phyloP scores from a whole-genome alignment of 495 filamentous ascomycete genomes.

The Penicillium malachiteum region DNA sequence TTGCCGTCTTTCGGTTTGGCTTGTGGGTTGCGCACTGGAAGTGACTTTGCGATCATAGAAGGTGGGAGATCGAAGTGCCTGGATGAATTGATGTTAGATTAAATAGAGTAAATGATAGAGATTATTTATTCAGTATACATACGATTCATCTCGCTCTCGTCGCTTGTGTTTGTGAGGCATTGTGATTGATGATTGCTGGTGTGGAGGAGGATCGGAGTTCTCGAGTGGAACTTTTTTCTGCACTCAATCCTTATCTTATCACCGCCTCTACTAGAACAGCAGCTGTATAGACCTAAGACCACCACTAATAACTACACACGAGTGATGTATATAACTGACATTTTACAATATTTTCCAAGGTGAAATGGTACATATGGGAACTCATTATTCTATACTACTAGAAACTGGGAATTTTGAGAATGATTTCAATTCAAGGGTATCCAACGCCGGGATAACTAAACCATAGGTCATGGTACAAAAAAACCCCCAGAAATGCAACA shows the following conservation, averaged over 20 bases:
- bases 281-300: too few relatives aligned
- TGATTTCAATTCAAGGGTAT: too few relatives aligned
- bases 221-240: constrained; percentile 27
- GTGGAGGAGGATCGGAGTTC: constrained; percentile 10
- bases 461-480: constrained; percentile 5
- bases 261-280: constrained; percentile 7
- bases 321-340: too few relatives aligned
- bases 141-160: constrained; percentile 50
- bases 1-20: constrained; percentile 24
- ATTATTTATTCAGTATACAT: constrained; percentile 9
- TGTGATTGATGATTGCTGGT: constrained; percentile 22
- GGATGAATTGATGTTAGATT: constrained; percentile 7
- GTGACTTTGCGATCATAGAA: constrained; percentile 62
- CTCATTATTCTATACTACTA: background rate
- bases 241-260: constrained; percentile 11
- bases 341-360: background rate
- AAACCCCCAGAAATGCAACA: constrained; percentile 22
- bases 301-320: background rate
- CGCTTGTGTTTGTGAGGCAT: constrained; percentile 89
- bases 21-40: constrained; percentile 55
- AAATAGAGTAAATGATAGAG: background rate
- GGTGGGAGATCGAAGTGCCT: constrained; percentile 75
- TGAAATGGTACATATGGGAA: background rate
- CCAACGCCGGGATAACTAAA: background rate
- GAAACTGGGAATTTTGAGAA: background rate